Evolutionary conservation across 345 rosid species (phyloP), one percentile per base, ranked within the genome.

Genomic region (Syzygium aqueum): DNA sequence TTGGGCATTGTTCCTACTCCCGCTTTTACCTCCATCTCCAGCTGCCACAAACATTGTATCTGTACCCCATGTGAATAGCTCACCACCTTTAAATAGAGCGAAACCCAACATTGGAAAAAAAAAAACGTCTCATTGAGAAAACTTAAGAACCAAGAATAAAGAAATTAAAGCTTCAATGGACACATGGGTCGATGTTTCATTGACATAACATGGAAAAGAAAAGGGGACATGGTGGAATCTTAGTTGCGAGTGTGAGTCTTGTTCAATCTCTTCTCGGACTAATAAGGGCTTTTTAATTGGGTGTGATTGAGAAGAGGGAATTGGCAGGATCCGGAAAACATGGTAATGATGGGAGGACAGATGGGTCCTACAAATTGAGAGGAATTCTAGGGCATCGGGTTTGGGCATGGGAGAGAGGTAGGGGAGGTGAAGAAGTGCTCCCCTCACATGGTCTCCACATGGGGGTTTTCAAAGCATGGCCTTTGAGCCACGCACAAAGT

Each of bases 241-340:
- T 73, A 73, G 82, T 33, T 19, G 80, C 80, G 80, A 73, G 49
- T 4, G 49, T 73, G 10, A 19, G 82, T 37, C 82, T 49, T 13
- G 54, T 83, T 50, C 54, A 50, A 49, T 46, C 53, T 51, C 85
- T 46, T 49, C 50, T 83, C 21, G 33, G 54, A 83, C 85, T 83
- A 84, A 84, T 5, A 49, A 28, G 82, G 27, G 82, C 82, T 37
- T 50, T 49, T 49, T 30, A 84, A 49, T 57, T 3, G 80, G 33
- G 53, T 86, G 51, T 77, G 88, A 88, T 54, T 54, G 63, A 46
- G 61, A 54, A 52, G 83, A 46, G 85, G 50, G 77, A 73, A 87
- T 88, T 90, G 92, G 93, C 94, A 92, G 91, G 94, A 92, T 94
- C 94, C 95, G 94, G 93, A 94, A 94, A 94, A 92, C 94, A 91